phyloP scores from a whole-genome alignment of 768 basidiomycete species.

The Boletus subparvulus region DNA sequence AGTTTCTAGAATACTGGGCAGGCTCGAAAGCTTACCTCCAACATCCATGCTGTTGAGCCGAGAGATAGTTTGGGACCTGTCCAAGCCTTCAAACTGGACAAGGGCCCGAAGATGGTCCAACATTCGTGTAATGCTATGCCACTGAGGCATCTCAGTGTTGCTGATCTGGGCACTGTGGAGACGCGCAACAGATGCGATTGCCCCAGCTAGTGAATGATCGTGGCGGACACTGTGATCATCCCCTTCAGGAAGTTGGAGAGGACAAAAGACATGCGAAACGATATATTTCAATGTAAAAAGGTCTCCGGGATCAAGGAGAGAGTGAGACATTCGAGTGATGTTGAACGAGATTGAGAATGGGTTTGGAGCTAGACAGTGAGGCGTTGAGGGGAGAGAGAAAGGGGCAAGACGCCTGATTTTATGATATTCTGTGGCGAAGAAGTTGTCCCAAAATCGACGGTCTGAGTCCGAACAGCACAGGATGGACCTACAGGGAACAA shows the following conservation, averaged over 20 bases:
- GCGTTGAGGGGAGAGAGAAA: too few relatives aligned
- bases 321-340: neutral
- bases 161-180: slow-evolving; percentile 16
- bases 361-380: too few relatives aligned
- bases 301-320: neutral
- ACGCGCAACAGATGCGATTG: slow-evolving; percentile 18
- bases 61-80: slow-evolving; percentile 8
- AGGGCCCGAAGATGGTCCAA: slow-evolving; percentile 21
- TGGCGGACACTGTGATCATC: slow-evolving; percentile 31
- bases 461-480: too few relatives aligned
- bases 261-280: slow-evolving; percentile 44
- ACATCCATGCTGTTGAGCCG: slow-evolving; percentile 20
- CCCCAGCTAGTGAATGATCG: slow-evolving; percentile 29
- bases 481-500: too few relatives aligned
- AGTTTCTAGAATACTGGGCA: neutral
- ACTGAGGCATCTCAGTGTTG: slow-evolving; percentile 16
- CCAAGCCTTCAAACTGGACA: neutral
- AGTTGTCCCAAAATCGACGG: too few relatives aligned
- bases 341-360: neutral
- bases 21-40: slow-evolving; percentile 14
- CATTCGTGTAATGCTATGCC: slow-evolving; percentile 34
- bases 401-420: too few relatives aligned
- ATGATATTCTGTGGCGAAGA: too few relatives aligned
- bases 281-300: slow-evolving; percentile 27
- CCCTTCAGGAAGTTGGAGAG: slow-evolving; percentile 39